Base-by-base conservation (phyloP, 176 grass and related monocot species). In the Oryza glumipatula region DNA sequence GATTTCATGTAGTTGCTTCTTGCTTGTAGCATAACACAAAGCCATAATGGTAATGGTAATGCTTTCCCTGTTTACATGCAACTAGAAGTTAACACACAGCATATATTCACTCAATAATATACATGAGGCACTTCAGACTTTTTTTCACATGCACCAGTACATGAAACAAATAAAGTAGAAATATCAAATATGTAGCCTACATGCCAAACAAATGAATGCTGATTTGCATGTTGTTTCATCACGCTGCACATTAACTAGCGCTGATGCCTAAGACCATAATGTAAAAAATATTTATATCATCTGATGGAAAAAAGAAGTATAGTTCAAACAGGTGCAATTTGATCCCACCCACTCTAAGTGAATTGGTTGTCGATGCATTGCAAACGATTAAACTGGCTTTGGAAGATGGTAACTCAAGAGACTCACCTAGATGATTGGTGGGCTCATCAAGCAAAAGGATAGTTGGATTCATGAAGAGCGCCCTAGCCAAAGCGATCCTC, bases 401-500 rank as follows among this genome's bases (percentile, higher is more conserved):
- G 9, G n/a, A 70, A 43, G 9, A 43, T 24, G 70, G 19, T 23
- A 45, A 23, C 10, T 23, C 21, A 12, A 12, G 17, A 44, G 26
- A 39, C 76, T 81, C 88, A 98, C 96, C 93, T 11, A 98, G 93
- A 98, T 95, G 96, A 63, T 95, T 98, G 47, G 96, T 98, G 7
- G 93, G 96, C 74, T 98, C 96, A 51, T 98, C 96, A 70, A 95
- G 91, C 45, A 95, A 75, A 85, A 98, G 96, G 70, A 95, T 95
- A 32, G 96, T 98, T 73, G 96, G 93, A 49, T 98, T 98, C 89
- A 95, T 98, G 76, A 98, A 98, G 12, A 98, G 83, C 30, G 96
- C 96, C 78, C 96, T 93, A 52, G 93, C 93, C 79, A 98, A 79
- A 80, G 93, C 93, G 92, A 98, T 98, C 21, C 96, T 92, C 96